These are phyloP conservation scores for Artemisia annua DNA, from an alignment of 129 eudicot genomes.

Conservation along the genomic window DNA sequence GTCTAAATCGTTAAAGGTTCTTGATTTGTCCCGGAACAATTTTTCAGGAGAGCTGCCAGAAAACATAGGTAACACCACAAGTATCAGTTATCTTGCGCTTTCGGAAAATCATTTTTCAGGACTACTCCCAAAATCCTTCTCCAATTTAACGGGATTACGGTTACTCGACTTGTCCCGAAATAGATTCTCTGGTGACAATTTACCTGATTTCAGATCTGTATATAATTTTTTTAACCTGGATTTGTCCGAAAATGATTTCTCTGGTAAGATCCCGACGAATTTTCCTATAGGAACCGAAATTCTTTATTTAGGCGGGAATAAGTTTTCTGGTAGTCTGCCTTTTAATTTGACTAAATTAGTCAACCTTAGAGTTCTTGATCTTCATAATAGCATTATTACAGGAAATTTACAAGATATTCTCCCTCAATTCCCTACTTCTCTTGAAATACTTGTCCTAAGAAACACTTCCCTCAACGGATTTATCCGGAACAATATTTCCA, in stretches of 20 bases:
- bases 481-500: constrained; percentile 30
- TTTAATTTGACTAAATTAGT: constrained; percentile 26
- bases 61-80: too few relatives aligned
- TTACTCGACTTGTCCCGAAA: too few relatives aligned
- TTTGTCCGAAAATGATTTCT: constrained; percentile 39
- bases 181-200: too few relatives aligned
- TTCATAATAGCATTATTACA: constrained; percentile 37
- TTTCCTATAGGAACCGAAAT: constrained; percentile 22
- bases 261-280: constrained; percentile 36
- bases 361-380: constrained; percentile 40
- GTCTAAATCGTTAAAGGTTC: too few relatives aligned
- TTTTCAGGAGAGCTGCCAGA: too few relatives aligned
- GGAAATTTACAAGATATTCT: constrained; percentile 29
- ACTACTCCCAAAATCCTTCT: too few relatives aligned
- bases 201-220: too few relatives aligned
- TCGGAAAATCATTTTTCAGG: too few relatives aligned
- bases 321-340: constrained; percentile 45
- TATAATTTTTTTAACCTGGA: too few relatives aligned
- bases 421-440: constrained; percentile 19
- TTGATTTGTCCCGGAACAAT: too few relatives aligned
- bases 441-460: constrained; percentile 36
- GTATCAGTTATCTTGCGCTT: too few relatives aligned
- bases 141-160: too few relatives aligned
- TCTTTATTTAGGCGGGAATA: constrained; percentile 36
- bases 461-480: constrained; percentile 43